These are phyloP conservation scores for Neckera pumila DNA, from an alignment of 225 moss, liverwort and hornwort species.

Conservation along the genomic window DNA sequence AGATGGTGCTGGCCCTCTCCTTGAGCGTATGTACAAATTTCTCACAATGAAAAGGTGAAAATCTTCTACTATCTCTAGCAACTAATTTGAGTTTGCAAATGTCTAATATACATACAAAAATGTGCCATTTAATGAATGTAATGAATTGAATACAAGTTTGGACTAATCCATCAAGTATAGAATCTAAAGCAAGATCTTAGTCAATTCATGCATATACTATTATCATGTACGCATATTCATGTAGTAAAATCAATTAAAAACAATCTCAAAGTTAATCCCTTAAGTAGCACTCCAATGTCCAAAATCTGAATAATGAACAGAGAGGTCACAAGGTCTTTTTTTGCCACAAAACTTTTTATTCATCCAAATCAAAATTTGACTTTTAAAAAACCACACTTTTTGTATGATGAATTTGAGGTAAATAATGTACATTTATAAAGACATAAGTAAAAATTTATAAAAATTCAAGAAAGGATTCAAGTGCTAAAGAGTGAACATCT, in stretches of 20 bases:
- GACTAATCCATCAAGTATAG: background rate
- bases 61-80: background rate
- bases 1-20: slow-evolving; percentile 57
- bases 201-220: background rate
- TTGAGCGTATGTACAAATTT: slow-evolving; percentile 74
- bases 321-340: no score
- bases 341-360: no score
- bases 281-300: no score
- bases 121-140: background rate
- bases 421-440: no score
- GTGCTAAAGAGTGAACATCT: no score
- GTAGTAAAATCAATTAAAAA: background rate
- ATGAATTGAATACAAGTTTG: background rate
- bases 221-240: no score
- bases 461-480: no score
- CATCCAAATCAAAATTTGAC: no score
- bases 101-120: background rate
- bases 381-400: no score
- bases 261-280: background rate
- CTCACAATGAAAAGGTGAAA: slow-evolving; percentile 65
- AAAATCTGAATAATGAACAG: no score
- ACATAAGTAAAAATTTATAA: no score
- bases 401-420: no score
- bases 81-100: background rate
- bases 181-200: background rate